Evolutionary conservation across 495 filamentous ascomycete genomes (phyloP), one percentile per base, ranked within the genome.

Genomic region (Xylaria grammica): DNA sequence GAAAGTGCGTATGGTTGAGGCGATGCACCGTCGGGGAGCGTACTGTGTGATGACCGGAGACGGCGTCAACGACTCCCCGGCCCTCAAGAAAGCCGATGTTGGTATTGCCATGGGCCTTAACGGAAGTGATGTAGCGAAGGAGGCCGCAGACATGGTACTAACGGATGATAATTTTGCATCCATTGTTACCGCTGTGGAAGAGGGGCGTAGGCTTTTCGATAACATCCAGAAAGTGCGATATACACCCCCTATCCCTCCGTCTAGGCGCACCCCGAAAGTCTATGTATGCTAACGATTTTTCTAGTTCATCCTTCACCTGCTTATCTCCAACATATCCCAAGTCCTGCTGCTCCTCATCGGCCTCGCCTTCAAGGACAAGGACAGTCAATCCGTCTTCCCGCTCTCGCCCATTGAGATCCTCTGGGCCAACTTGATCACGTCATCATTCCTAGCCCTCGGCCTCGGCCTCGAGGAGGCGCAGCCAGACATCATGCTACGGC

Each of bases 31-130:
- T 46, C 89, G 51, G 44, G 68, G 67, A 52, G 71, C 70, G 40
- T 76, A 91, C 65, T 89, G 86, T n/a, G 91, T 89, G 32, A 92
- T 96, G 84, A 94, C 92, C n/a, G 92, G 92, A 72, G 92, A 95
- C 62, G 92, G 92, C 62, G 91, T 95, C 59, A 96, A 96, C 71
- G 92, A 95, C 74, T 88, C 90, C 4, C 91, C 92, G 1, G 91
- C 90, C 1, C 78, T 96, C 24, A 92, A 91, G 72, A 84, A 86
- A 30, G 90, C 92, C 19, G 91, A 96, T 74, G 86, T 95, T 38
- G 92, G 92, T 67, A 93, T 96, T 71, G 91, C 91, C 7, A 93
- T 95, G 90, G 90, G 90, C 34, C 81, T 87, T 55, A 80, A 84
- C 17, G 91, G 92, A 1, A 90, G 87, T 30, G 92, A 96, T 74